Evolutionary conservation across 805 yeast species (phyloP).

Genomic region (Lipomyces yamanashiensis): DNA sequence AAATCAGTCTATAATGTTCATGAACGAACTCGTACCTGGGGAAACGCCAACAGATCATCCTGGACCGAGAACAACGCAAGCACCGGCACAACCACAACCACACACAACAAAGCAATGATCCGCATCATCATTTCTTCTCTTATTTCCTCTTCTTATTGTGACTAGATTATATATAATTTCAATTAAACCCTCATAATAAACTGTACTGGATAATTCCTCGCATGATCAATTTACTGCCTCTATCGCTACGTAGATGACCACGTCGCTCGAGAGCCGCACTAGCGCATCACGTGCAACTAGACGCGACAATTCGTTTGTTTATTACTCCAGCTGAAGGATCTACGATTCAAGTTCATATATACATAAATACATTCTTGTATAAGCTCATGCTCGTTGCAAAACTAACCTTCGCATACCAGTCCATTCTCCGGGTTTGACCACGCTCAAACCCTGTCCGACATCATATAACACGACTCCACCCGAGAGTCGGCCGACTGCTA

Average conservation of each 20-base stretch:
- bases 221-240: too few relatives aligned
- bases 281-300: not conserved
- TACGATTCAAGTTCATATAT: not conserved
- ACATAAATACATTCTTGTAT: not conserved
- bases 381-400: not conserved
- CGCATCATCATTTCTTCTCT: slow-evolving; percentile 5
- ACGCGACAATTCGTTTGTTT: too few relatives aligned
- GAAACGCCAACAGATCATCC: slow-evolving; percentile 36
- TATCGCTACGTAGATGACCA: not conserved
- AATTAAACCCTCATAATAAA: not conserved
- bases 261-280: slow-evolving; percentile 11
- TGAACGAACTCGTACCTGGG: slow-evolving; percentile 19
- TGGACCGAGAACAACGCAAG: slow-evolving; percentile 30
- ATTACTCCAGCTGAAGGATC: not conserved
- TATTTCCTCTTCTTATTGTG: not conserved
- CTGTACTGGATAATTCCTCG: not conserved
- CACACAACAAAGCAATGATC: not conserved
- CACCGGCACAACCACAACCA: not conserved
- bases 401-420: slow-evolving; percentile 17
- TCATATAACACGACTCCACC: slow-evolving; percentile 44
- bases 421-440: slow-evolving; percentile 31
- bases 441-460: slow-evolving; percentile 33
- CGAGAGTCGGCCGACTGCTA: slow-evolving; percentile 46
- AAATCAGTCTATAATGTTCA: not conserved
- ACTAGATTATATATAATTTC: not conserved